Base-by-base conservation (phyloP, 768 basidiomycete genomes). In the Tulasnella sp. region DNA sequence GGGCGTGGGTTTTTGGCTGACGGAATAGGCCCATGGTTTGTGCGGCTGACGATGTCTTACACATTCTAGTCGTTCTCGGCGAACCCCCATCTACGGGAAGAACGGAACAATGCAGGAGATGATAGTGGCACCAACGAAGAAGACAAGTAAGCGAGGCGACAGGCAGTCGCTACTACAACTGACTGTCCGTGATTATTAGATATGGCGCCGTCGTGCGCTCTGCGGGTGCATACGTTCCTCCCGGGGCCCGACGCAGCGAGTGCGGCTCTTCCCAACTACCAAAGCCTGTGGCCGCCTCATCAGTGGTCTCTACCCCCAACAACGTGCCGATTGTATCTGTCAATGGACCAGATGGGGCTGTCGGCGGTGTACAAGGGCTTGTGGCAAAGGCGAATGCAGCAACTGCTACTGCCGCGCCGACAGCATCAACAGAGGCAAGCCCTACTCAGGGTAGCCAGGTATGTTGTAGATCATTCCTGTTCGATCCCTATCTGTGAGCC, bases 151-250 rank as follows among this genome's bases (percentile, higher is more conserved):
- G 5, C 34, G 34, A 38, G 34, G 34, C 7, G 5, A 7, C 15
- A 38, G n/a, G n/a, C n/a, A 54, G 52, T 60, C 59, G 48, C 34
- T 58, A 62, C 60, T 61, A 70, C 53, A 69, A 69, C 61, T 69
- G 49, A 60, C 45, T 58, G n/a, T n/a, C 1, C 17, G 7, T 21
- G 27, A 50, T 55, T 60, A 59, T 43, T 68, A 96, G 92, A 71
- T 98, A 91, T 68, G 87, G 88, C 59, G 92, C 92, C 25, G 96
- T 98, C 29, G 84, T 87, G 51, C 86, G 96, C 59, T 78, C 83
- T 30, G 77, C 84, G 17, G 87, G 86, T 66, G 94, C 93, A 24
- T 99, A 99, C 69, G 81, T 98, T 41, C 96, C 96, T 48, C 94
- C 94, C 1, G 90, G 85, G 61, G 92, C 92, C 38, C 80, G 93